phyloP scores from a whole-genome alignment of 208 protist genomes.

The Leishmania aethiopica region DNA sequence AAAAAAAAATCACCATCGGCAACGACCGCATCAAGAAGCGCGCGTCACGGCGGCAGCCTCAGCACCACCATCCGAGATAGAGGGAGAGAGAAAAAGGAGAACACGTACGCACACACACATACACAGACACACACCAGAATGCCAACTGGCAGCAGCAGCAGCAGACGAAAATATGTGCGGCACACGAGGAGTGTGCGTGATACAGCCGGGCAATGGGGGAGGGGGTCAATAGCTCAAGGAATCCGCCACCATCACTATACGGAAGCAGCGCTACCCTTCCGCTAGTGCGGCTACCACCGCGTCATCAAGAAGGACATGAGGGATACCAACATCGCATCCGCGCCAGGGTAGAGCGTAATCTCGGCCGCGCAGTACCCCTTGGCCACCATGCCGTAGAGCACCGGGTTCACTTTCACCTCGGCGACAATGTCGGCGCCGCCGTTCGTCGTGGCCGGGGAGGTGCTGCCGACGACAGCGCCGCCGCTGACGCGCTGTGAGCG shows the following conservation, averaged over 20 bases:
- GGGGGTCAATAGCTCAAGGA: neutral
- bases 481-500: conserved; percentile 44
- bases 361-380: conserved; percentile 57
- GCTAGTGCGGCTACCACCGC: conserved; percentile 43
- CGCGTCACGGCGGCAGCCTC: neutral
- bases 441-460: conserved; percentile 36
- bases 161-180: neutral
- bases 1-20: neutral
- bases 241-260: conserved; percentile 1
- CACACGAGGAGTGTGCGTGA: neutral
- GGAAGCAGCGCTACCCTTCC: neutral
- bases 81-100: neutral
- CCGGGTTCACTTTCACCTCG: conserved; percentile 44
- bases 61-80: neutral
- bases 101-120: neutral
- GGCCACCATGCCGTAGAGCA: conserved; percentile 24
- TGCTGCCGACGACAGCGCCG: conserved; percentile 24
- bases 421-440: conserved; percentile 65
- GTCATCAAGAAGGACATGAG: conserved; percentile 61
- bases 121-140: neutral
- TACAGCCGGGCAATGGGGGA: neutral
- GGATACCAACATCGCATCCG: conserved; percentile 71
- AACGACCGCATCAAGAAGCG: neutral
- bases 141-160: neutral
- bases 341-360: conserved; percentile 52